Evolutionary conservation across 768 basidiomycete genomes (phyloP).

Genomic region (Cyclocybe cylindracea): DNA sequence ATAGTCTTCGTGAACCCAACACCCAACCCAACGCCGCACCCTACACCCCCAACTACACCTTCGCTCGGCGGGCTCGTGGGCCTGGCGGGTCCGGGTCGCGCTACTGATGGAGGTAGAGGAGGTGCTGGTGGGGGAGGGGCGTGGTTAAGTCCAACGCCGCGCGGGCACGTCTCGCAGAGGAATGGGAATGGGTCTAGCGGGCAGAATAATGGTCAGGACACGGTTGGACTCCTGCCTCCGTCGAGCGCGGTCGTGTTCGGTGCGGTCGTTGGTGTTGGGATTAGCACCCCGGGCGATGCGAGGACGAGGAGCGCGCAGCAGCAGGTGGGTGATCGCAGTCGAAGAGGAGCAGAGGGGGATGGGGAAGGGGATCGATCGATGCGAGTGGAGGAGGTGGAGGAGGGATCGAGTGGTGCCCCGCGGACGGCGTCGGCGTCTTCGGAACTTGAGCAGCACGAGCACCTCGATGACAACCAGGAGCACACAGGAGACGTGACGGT

Average conservation of each 20-base stretch:
- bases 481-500: background rate
- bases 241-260: background rate
- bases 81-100: constrained; percentile 8
- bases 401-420: background rate
- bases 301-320: background rate
- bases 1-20: constrained; percentile 77
- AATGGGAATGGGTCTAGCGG: no score
- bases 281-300: no score
- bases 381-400: background rate
- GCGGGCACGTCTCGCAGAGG: background rate
- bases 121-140: background rate
- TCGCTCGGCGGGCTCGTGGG: constrained; percentile 21
- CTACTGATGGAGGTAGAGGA: no score
- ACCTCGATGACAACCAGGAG: background rate
- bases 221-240: no score
- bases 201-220: no score
- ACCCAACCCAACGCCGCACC: constrained; percentile 75
- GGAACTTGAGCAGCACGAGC: background rate
- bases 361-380: no score
- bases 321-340: no score
- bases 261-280: background rate
- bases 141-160: background rate
- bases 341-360: no score
- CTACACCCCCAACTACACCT: constrained; percentile 78
- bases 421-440: no score